Evolutionary conservation across 371 early-diverging fungal species (phyloP), one percentile per base, ranked within the genome.

Genomic region (Rhizopus arrhizus): DNA sequence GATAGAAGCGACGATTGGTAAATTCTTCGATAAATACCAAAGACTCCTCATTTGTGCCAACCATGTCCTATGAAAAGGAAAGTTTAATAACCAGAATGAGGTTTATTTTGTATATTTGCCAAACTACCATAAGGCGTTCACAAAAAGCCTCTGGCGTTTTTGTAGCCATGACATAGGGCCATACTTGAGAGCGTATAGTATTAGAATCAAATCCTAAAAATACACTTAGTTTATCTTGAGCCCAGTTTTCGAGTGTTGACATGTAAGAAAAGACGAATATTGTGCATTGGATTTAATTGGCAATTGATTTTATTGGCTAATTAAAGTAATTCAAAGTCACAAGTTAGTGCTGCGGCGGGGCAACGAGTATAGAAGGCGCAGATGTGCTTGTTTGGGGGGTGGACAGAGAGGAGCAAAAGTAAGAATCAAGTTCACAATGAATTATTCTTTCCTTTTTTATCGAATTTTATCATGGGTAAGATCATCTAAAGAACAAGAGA

Each of bases 191-290:
- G 29, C 66, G 43, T 12, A 81, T 50, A 1, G 81, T 78, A 35
- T 74, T 75, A 3, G 72, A 63, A 49, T 81, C 81, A 35, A 81
- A 69, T 9, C 81, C 81, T n/a, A 81, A 62, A 50, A 78, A 78
- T 1, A 74, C 65, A 33, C 71, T 66, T 43, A 81, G 59, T 58
- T 81, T 70, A 16, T 77, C 72, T 16, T 53, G 51, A 22, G 73
- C 78, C 81, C 81, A 81, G 31, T 47, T 66, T 48, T 68, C 68
- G 4, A 66, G 51, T 36, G 62, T 55, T 38, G 48, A 32, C 50
- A 49, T 53, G 47, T 41, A 35, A 36, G 2, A 22, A 22, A 22
- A 22, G 22, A 22, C 22, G 22, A 22, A 22, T 22, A 22, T 22
- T 22, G 22, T 22, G 22, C 22, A 22, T 22, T 22, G 0, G 22